Conservation (phyloP, 495 filamentous ascomycete species). For the Aspergillus nanangensis region DNA sequence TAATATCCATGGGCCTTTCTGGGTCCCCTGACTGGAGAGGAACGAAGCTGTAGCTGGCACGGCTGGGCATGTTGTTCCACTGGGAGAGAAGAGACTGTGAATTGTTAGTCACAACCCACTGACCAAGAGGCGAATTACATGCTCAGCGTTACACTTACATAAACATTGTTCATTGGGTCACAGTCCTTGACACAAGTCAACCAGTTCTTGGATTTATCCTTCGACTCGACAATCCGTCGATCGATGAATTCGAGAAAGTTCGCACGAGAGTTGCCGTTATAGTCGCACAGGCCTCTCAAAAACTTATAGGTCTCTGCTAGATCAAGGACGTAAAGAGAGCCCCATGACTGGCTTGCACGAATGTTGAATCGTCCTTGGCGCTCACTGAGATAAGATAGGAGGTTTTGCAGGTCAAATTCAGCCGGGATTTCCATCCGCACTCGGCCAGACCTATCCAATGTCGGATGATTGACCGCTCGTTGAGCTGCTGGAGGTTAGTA, state of each 20-base stretch:
- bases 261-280: conserved; percentile 42
- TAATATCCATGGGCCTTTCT: conserved; percentile 41
- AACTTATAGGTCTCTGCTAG: conserved; percentile 42
- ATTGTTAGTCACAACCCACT: no score
- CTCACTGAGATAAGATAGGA: conserved; percentile 37
- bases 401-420: conserved; percentile 38
- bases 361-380: conserved; percentile 47
- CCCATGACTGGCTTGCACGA: conserved; percentile 41
- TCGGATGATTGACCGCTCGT: conserved; percentile 43
- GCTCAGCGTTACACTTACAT: conserved; percentile 36
- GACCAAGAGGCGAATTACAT: no score
- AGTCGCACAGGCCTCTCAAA: conserved; percentile 39
- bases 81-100: conserved; percentile 41
- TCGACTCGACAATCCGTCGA: conserved; percentile 43
- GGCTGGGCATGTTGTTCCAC: conserved; percentile 52
- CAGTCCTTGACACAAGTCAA: conserved; percentile 42
- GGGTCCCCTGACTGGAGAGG: conserved; percentile 25
- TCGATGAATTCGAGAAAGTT: conserved; percentile 46
- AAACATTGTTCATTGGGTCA: conserved; percentile 40
- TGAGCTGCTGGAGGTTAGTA: conserved; percentile 41
- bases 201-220: conserved; percentile 48
- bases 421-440: conserved; percentile 39
- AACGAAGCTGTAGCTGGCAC: conserved; percentile 42
- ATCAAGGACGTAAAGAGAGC: conserved; percentile 41
- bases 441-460: conserved; percentile 28